Percentiles rank a stretch among this genome's conserved stretches.
Conservation (phyloP, 192 early-diverging fungal species). For the Rhizophlyctis rosea region DNA sequence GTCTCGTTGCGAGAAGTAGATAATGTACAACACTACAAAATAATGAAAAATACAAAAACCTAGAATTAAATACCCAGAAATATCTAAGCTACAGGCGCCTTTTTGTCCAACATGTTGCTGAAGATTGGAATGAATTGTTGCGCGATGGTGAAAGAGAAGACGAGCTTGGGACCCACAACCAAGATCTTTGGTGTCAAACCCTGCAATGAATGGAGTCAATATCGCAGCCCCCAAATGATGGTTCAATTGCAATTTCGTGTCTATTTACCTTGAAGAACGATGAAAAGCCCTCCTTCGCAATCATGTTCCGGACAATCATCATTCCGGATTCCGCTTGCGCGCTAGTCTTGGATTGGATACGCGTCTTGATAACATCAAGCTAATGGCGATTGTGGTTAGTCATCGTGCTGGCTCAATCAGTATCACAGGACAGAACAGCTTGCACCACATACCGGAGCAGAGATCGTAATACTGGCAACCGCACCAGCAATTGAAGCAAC, state of each 20-base stretch:
- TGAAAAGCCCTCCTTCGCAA: conserved; percentile 85
- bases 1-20: too few relatives aligned
- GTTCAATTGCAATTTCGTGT: neutral
- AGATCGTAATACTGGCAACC: conserved; percentile 87
- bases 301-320: conserved; percentile 83
- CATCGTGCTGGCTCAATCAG: too few relatives aligned
- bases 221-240: neutral
- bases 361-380: conserved; percentile 98
- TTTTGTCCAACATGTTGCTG: conserved; percentile 19
- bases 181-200: conserved; percentile 58
- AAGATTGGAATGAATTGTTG: conserved; percentile 89
- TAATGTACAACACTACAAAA: too few relatives aligned
- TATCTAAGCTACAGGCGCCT: too few relatives aligned
- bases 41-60: too few relatives aligned
- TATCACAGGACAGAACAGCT: too few relatives aligned
- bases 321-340: conserved; percentile 85
- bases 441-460: conserved; percentile 68
- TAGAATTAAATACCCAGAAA: too few relatives aligned
- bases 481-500: conserved; percentile 94
- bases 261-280: conserved; percentile 89
- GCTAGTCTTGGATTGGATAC: conserved; percentile 91
- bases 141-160: conserved; percentile 96
- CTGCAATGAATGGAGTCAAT: conserved; percentile 14
- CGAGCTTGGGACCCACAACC: conserved; percentile 88
- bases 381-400: too few relatives aligned